phyloP scores from a whole-genome alignment of 2,329 filamentous ascomycete species.

The Xylaria digitata region DNA sequence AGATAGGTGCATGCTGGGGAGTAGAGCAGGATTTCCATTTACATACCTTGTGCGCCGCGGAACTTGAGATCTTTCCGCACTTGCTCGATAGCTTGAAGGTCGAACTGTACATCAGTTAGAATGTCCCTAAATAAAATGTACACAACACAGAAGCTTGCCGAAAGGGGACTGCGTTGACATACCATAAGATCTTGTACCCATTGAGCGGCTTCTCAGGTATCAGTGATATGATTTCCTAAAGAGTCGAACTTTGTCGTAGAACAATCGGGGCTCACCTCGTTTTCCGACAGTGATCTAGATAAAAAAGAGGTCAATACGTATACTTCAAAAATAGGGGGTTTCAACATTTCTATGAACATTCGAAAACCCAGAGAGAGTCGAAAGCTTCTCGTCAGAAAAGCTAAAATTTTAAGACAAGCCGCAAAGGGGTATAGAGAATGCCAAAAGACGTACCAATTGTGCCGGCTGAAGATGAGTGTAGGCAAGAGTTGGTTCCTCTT shows the following conservation, averaged over 20 bases:
- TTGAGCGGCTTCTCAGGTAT: constrained; percentile 74
- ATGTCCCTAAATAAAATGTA: neutral
- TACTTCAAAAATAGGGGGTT: neutral
- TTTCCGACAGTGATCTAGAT: constrained; percentile 37
- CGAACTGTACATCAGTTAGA: constrained; percentile 68
- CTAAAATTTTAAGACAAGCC: neutral
- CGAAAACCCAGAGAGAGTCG: neutral
- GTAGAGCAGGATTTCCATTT: neutral
- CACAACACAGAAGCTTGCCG: neutral
- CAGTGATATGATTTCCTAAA: constrained; percentile 46
- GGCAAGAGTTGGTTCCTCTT: constrained; percentile 71
- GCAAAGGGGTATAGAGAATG: neutral
- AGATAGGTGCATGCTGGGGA: neutral
- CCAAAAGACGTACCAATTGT: constrained; percentile 24
- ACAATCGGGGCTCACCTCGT: constrained; percentile 23
- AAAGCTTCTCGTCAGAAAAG: neutral
- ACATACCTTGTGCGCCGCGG: constrained; percentile 58
- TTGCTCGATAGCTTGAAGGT: constrained; percentile 77
- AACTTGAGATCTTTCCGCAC: constrained; percentile 77
- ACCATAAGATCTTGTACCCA: constrained; percentile 72
- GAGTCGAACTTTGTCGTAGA: neutral
- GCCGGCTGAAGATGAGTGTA: constrained; percentile 68
- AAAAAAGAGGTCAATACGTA: constrained; percentile 13
- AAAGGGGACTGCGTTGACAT: constrained; percentile 1
- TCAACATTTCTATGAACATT: neutral